phyloP scores from a whole-genome alignment of 192 early-diverging fungal genomes.

The Coemansia sp. region DNA sequence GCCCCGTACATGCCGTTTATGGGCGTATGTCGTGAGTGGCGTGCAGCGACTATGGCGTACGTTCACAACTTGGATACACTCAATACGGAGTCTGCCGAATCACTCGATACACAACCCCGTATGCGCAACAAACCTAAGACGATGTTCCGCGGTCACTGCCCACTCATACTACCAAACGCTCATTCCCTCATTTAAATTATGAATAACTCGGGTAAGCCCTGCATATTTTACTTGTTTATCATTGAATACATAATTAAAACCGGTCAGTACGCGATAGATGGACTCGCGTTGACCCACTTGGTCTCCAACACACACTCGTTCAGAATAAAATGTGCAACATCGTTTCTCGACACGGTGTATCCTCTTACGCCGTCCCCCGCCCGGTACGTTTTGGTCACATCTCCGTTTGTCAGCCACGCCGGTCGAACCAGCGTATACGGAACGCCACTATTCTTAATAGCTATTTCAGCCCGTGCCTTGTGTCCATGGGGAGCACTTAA shows the following conservation, averaged over 20 bases:
- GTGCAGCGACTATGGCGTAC: neutral
- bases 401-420: slow-evolving; percentile 42
- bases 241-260: neutral
- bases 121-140: neutral
- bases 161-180: neutral
- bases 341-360: slow-evolving; percentile 52
- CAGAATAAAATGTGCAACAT: slow-evolving; percentile 53
- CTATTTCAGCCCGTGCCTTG: slow-evolving; percentile 24
- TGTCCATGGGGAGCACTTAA: slow-evolving; percentile 28
- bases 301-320: slow-evolving; percentile 38
- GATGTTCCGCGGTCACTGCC: neutral
- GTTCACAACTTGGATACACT: neutral
- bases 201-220: too few relatives aligned
- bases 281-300: slow-evolving; percentile 32
- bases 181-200: too few relatives aligned
- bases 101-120: neutral
- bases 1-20: neutral
- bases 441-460: slow-evolving; percentile 36
- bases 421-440: slow-evolving; percentile 51
- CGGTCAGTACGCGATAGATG: slow-evolving; percentile 21
- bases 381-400: slow-evolving; percentile 34
- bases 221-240: too few relatives aligned
- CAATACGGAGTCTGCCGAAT: neutral
- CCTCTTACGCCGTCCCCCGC: slow-evolving; percentile 23
- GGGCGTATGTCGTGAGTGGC: slow-evolving; percentile 2